Conservation (phyloP, 1,284 basidiomycete species). For the Cutaneotrichosporon sp. region DNA sequence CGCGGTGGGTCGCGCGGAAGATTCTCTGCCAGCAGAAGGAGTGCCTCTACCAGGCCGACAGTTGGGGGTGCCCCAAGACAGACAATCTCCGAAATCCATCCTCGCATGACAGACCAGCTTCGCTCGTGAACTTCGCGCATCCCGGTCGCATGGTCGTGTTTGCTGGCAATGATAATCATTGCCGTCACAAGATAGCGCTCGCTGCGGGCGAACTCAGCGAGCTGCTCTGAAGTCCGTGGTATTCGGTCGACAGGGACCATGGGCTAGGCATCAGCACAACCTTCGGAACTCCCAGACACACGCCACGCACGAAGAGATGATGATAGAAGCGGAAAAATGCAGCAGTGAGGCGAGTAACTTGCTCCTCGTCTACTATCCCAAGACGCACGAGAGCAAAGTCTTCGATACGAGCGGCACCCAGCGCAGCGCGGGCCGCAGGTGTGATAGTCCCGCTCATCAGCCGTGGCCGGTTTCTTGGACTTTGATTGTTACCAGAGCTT, state of each 20-base stretch:
- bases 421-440: background rate
- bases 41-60: conserved; percentile 44
- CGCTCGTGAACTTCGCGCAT: conserved; percentile 41
- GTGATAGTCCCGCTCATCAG: background rate
- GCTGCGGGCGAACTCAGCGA: conserved; percentile 44
- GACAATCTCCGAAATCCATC: conserved; percentile 42
- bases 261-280: conserved; percentile 35
- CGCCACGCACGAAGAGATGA: conserved; percentile 49
- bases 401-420: conserved; percentile 16
- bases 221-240: conserved; percentile 41
- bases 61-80: conserved; percentile 43
- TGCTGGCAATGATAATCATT: conserved; percentile 49
- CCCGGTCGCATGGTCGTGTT: conserved; percentile 32
- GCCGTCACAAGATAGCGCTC: conserved; percentile 49
- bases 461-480: background rate
- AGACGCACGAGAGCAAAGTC: conserved; percentile 48
- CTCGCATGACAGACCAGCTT: conserved; percentile 44
- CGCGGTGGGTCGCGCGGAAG: conserved; percentile 39
- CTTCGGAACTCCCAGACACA: too few species aligned
- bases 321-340: conserved; percentile 49
- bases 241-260: conserved; percentile 47
- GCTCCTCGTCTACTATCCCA: conserved; percentile 39
- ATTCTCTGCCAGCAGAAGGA: conserved; percentile 46
- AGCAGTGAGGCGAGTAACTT: conserved; percentile 39
- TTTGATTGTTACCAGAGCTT: conserved; percentile 1